Conservation (phyloP, 2,329 filamentous ascomycete genomes). For the Colletotrichum agaves region DNA sequence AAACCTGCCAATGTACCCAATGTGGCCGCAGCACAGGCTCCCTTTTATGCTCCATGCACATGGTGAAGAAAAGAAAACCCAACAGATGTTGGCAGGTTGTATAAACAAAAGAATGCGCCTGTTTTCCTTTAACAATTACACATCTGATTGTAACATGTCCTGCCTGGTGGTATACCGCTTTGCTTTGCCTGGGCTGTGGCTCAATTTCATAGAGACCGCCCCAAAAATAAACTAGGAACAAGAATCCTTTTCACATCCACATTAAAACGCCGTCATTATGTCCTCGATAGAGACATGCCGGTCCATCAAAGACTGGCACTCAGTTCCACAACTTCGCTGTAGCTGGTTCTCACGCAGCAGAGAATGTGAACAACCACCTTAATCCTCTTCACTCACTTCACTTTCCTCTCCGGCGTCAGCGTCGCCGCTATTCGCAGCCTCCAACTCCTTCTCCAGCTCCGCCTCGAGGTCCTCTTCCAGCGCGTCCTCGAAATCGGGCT, state of each 20-base stretch:
- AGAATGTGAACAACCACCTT: constrained; percentile 19
- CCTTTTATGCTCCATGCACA: constrained; percentile 55
- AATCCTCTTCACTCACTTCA: constrained; percentile 75
- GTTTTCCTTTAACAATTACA: background rate
- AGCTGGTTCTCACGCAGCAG: too few relatives aligned
- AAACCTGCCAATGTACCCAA: constrained; percentile 65
- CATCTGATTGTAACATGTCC: constrained; percentile 5
- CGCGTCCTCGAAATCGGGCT: constrained; percentile 49
- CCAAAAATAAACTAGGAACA: background rate
- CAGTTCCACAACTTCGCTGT: background rate
- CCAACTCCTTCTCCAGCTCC: constrained; percentile 66
- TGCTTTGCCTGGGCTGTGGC: constrained; percentile 5
- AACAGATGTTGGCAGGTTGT: background rate
- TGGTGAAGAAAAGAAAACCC: constrained; percentile 42
- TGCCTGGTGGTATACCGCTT: constrained; percentile 26
- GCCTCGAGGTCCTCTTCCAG: constrained; percentile 65
- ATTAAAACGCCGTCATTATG: constrained; percentile 31
- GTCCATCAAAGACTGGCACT: background rate
- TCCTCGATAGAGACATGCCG: background rate
- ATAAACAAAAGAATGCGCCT: background rate
- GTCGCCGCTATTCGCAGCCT: constrained; percentile 52
- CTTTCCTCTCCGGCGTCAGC: constrained; percentile 67
- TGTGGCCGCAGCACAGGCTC: constrained; percentile 62
- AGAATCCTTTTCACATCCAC: constrained; percentile 24
- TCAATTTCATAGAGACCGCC: background rate